These are phyloP conservation scores for Aureobasidium vineae DNA, from an alignment of 2,329 filamentous ascomycete genomes.

Conservation along the genomic window DNA sequence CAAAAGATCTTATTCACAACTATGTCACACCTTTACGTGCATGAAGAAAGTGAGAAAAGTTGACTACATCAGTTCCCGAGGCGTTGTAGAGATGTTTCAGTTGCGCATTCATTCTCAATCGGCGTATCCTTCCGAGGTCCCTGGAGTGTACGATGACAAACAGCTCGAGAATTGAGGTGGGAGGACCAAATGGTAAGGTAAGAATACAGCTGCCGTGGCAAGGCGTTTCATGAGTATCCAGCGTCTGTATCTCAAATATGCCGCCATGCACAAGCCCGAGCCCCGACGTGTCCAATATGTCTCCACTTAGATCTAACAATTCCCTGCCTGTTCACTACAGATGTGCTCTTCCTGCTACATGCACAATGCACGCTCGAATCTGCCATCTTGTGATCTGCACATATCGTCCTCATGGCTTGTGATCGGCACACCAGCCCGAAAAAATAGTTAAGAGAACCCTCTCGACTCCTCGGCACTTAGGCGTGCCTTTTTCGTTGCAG, in stretches of 20 bases:
- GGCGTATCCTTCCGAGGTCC: slow-evolving; percentile 5
- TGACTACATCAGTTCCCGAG: neutral
- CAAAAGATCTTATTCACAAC: neutral
- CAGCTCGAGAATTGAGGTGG: neutral
- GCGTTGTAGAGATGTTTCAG: slow-evolving; percentile 6
- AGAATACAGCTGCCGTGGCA: neutral
- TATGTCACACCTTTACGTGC: neutral
- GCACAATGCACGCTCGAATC: neutral
- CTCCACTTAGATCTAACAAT: neutral
- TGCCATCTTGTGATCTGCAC: neutral
- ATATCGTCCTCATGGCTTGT: slow-evolving; percentile 7
- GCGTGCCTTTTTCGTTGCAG: neutral
- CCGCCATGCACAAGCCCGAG: slow-evolving; percentile 1
- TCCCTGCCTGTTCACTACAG: neutral
- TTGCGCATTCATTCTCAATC: neutral
- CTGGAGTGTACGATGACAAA: slow-evolving; percentile 6
- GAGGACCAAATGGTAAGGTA: neutral
- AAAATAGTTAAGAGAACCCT: neutral
- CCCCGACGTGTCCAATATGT: neutral
- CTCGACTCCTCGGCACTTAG: neutral
- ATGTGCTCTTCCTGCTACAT: neutral
- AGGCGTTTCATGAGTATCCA: slow-evolving; percentile 4
- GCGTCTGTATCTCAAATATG: slow-evolving; percentile 4
- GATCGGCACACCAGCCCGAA: slow-evolving; percentile 2
- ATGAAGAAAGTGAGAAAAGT: neutral